Evolutionary conservation across 2,329 filamentous ascomycete species (phyloP).

Genomic region (Neocatenulostroma microsporum): DNA sequence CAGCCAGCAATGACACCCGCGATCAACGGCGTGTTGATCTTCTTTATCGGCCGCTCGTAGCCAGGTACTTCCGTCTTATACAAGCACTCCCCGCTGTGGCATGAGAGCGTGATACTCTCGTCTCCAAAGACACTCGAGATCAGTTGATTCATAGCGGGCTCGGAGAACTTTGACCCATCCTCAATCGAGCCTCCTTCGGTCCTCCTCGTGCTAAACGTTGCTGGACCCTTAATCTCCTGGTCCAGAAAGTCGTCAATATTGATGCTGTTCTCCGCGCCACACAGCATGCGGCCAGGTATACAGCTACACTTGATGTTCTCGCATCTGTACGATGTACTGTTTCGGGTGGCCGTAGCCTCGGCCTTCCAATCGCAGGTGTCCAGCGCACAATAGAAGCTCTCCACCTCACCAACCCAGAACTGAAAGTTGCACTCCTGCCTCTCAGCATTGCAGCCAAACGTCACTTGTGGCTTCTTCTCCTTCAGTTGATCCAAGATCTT

Average conservation of each 20-base stretch:
- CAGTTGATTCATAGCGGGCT: conserved; percentile 85
- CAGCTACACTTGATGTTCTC: conserved; percentile 79
- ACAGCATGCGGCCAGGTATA: conserved; percentile 86
- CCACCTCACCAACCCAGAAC: conserved; percentile 90
- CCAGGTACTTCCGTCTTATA: conserved; percentile 90
- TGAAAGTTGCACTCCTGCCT: conserved; percentile 83
- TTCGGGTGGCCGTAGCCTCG: conserved; percentile 60
- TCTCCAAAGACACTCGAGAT: conserved; percentile 88
- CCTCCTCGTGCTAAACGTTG: conserved; percentile 64
- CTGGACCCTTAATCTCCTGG: conserved; percentile 77
- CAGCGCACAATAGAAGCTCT: conserved; percentile 94
- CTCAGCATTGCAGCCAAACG: conserved; percentile 78
- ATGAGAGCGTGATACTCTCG: conserved; percentile 74
- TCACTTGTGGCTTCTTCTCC: conserved; percentile 81
- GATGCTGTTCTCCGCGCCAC: conserved; percentile 81
- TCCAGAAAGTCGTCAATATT: conserved; percentile 85
- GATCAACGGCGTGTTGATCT: conserved; percentile 94
- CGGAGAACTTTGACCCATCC: conserved; percentile 74
- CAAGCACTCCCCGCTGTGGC: conserved; percentile 82
- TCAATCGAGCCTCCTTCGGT: conserved; percentile 51
- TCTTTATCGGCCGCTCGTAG: conserved; percentile 78
- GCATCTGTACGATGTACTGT: conserved; percentile 79
- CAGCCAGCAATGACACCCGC: conserved; percentile 83
- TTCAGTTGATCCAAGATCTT: conserved; percentile 85
- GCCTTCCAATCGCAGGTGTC: conserved; percentile 69